Conservation (phyloP, 164 flowering plant genomes). For the Dillenia turbinata region DNA sequence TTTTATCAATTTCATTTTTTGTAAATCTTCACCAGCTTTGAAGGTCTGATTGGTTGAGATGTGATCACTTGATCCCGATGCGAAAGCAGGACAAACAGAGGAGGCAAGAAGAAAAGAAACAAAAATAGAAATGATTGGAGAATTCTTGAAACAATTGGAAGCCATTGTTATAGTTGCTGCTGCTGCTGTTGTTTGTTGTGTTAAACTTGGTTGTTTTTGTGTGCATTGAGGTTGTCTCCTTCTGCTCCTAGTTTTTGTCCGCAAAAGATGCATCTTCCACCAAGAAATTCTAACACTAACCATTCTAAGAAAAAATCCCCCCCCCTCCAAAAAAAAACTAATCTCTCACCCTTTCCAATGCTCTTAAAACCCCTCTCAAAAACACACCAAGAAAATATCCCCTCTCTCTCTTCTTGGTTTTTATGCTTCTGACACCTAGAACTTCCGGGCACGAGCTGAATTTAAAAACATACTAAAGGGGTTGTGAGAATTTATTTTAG, state of each 20-base stretch:
- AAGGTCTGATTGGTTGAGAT: constrained; percentile 39
- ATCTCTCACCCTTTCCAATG: constrained; percentile 37
- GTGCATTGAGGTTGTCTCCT: constrained; percentile 60
- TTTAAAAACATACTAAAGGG: constrained; percentile 21
- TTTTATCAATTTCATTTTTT: constrained; percentile 55
- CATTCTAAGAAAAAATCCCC: constrained; percentile 28
- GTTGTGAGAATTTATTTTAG: constrained; percentile 23
- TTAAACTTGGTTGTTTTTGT: constrained; percentile 25
- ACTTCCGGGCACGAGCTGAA: constrained; percentile 30
- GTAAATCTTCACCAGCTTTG: constrained; percentile 50
- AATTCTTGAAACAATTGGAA: constrained; percentile 39
- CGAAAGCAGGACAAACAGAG: constrained; percentile 27
- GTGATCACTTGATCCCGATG: not conserved
- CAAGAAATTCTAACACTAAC: constrained; percentile 30
- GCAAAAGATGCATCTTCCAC: constrained; percentile 26
- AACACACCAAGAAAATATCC: not conserved
- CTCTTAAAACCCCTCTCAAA: constrained; percentile 8
- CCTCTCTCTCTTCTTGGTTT: constrained; percentile 12
- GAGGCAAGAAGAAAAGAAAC: constrained; percentile 52
- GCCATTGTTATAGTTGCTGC: constrained; percentile 31
- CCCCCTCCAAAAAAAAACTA: constrained; percentile 22
- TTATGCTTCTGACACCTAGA: constrained; percentile 25
- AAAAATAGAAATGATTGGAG: constrained; percentile 53
- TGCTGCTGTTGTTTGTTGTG: constrained; percentile 21
- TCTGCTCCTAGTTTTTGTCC: constrained; percentile 39